Evolutionary conservation across 169 alveolate species (phyloP), one percentile per base, ranked within the genome.

Genomic region (Plasmodium gonderi): DNA sequence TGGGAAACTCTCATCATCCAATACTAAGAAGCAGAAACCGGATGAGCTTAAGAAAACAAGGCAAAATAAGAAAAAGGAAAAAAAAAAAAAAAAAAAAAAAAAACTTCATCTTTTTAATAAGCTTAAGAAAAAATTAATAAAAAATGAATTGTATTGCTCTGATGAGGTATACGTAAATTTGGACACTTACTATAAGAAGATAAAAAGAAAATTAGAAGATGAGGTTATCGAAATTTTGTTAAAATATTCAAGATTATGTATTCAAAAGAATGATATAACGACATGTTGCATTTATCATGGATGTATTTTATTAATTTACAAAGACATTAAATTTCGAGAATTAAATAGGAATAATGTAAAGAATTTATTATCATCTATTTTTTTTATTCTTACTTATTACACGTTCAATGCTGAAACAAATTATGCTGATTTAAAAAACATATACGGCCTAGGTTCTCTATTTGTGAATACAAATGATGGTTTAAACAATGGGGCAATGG

Each of bases 391-490:
- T 72, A 90, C 94, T 17, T 90, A 90, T 45, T 90, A 77, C 31
- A 90, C 79, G 38, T 90, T 90, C 74, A 78, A 40, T 29, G 85
- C 94, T 2, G 94, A 90, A 90, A 77, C 85, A 23, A 78, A 90
- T 79, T 90, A 77, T 68, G 42, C 94, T 1, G 82, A 90, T 78
- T 79, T 90, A 49, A 90, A 90, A 79, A 64, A 90, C 51, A 67
- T 90, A 20, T 90, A 90, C 40, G 94, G 94, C 17, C 54, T 90
- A 51, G 94, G 94, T 64, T 90, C 94, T n/a, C 47, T 90, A 33
- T 90, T 90, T 90, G 94, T 90, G 14, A 90, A 90, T 65, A 79
- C 45, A 20, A 90, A 69, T 49, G 94, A 90, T 29, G 26, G 3
- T 65, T 40, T 33, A 11, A 38, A 42, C 23, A 42, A 42, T 12